Percentiles rank a stretch among this genome's conserved stretches.
Evolutionary conservation across 345 rosid species (phyloP).

Genomic region (Gossypium longicalyx): DNA sequence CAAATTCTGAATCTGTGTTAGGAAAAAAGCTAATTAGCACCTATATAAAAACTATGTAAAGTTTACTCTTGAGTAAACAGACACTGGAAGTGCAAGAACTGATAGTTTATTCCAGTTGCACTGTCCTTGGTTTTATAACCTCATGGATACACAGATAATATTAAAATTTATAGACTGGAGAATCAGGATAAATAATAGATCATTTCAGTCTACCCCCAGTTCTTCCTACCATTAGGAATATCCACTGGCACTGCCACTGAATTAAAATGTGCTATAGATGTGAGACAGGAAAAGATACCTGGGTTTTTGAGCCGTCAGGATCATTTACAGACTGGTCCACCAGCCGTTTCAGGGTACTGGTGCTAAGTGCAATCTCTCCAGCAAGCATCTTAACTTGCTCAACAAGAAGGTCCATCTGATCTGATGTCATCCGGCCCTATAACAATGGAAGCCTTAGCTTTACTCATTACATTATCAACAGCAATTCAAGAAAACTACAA

Average conservation of each 20-base stretch:
- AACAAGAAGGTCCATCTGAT: slow-evolving; percentile 94
- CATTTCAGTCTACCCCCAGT: not conserved
- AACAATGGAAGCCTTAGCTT: slow-evolving; percentile 10
- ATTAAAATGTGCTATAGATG: not conserved
- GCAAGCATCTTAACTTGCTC: slow-evolving; percentile 99
- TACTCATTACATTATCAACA: not conserved
- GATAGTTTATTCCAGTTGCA: not conserved
- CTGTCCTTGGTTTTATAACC: not conserved
- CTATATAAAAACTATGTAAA: not conserved
- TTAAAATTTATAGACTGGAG: not conserved
- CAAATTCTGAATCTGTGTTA: slow-evolving; percentile 65
- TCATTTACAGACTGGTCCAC: slow-evolving; percentile 84
- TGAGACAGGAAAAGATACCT: slow-evolving; percentile 38
- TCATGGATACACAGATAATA: not conserved
- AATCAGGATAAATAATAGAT: not conserved
- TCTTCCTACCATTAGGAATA: slow-evolving; percentile 8
- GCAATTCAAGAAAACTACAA: not conserved
- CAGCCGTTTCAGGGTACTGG: slow-evolving; percentile 92
- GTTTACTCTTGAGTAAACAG: not conserved
- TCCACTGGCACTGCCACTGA: not conserved
- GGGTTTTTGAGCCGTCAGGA: slow-evolving; percentile 77
- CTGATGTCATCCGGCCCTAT: slow-evolving; percentile 74
- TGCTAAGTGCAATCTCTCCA: slow-evolving; percentile 91
- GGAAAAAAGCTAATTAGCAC: slow-evolving; percentile 9
- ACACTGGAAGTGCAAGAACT: not conserved